These are phyloP conservation scores for Trichophyton simii DNA, from an alignment of 2,329 filamentous ascomycete species.

Conservation along the genomic window DNA sequence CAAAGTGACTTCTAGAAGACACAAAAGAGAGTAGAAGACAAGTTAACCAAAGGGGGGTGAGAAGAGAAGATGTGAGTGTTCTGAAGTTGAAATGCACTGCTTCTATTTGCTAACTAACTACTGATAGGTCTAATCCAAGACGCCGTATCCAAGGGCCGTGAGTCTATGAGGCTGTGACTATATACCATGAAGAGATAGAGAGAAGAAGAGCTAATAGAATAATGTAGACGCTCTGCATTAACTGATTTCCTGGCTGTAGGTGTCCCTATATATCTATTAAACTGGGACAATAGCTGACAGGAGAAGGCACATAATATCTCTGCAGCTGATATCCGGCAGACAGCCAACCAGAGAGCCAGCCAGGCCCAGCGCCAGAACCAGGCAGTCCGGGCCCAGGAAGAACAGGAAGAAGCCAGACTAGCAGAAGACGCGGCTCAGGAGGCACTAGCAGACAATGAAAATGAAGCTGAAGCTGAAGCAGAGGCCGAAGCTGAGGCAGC, in stretches of 20 bases:
- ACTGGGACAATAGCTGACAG: not conserved
- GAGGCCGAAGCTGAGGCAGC: conserved; percentile 18
- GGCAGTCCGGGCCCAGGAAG: not conserved
- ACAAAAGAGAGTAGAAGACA: not conserved
- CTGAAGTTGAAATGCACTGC: not conserved
- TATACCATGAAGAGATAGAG: not conserved
- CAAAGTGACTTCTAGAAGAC: not conserved
- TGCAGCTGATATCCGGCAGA: conserved; percentile 48
- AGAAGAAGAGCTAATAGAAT: not conserved
- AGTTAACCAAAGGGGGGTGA: not conserved
- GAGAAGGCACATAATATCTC: conserved; percentile 52
- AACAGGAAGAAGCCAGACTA: not conserved
- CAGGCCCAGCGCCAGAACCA: conserved; percentile 35
- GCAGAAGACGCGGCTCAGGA: not conserved
- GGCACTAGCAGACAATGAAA: not conserved
- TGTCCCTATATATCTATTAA: not conserved
- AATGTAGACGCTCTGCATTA: conserved; percentile 48
- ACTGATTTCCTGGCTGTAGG: conserved; percentile 55
- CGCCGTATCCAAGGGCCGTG: conserved; percentile 29
- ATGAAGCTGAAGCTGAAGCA: conserved; percentile 10
- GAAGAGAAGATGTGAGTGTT: conserved; percentile 5
- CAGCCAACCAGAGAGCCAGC: conserved; percentile 43
- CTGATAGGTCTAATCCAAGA: conserved; percentile 6
- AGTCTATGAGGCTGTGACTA: conserved; percentile 20
- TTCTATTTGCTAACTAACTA: too few relatives aligned